Conservation (phyloP, 352 stramenopile species). For the Globisporangium irregulare region DNA sequence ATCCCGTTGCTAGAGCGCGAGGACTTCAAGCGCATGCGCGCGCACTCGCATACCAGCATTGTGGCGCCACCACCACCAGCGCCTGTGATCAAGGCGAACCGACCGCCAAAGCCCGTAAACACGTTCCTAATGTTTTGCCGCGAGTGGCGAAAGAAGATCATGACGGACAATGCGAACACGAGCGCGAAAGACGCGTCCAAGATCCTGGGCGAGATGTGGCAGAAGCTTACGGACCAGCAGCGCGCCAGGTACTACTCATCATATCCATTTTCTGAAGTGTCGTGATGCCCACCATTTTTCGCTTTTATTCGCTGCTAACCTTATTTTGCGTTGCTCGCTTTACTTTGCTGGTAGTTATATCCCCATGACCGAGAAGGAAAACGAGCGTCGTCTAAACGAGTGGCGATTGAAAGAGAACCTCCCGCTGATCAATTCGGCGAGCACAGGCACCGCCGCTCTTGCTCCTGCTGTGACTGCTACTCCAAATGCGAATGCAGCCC, state of each 20-base stretch:
- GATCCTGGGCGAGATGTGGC: slow-evolving; percentile 83
- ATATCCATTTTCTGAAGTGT: neutral
- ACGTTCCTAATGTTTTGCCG: slow-evolving; percentile 86
- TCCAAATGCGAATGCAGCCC: neutral
- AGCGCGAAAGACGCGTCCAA: slow-evolving; percentile 82
- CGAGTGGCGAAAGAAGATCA: slow-evolving; percentile 80
- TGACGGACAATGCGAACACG: slow-evolving; percentile 64
- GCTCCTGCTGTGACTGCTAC: neutral
- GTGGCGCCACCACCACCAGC: slow-evolving; percentile 25
- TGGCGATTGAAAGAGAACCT: slow-evolving; percentile 79
- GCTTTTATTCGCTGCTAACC: neutral
- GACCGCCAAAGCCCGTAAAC: slow-evolving; percentile 79
- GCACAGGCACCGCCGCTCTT: neutral
- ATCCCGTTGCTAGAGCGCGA: slow-evolving; percentile 69
- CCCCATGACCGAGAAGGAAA: slow-evolving; percentile 75
- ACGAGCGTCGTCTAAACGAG: slow-evolving; percentile 68
- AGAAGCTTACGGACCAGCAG: slow-evolving; percentile 77
- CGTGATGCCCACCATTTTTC: neutral
- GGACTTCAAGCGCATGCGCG: slow-evolving; percentile 78
- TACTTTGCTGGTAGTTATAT: slow-evolving; percentile 38
- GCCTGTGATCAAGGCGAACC: slow-evolving; percentile 47
- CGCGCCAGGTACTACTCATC: slow-evolving; percentile 42
- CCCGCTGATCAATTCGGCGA: slow-evolving; percentile 16
- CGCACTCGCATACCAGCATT: slow-evolving; percentile 51
- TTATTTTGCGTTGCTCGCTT: slow-evolving; percentile 2